phyloP scores from a whole-genome alignment of 495 filamentous ascomycete genomes.

The Neurospora sublineolata region DNA sequence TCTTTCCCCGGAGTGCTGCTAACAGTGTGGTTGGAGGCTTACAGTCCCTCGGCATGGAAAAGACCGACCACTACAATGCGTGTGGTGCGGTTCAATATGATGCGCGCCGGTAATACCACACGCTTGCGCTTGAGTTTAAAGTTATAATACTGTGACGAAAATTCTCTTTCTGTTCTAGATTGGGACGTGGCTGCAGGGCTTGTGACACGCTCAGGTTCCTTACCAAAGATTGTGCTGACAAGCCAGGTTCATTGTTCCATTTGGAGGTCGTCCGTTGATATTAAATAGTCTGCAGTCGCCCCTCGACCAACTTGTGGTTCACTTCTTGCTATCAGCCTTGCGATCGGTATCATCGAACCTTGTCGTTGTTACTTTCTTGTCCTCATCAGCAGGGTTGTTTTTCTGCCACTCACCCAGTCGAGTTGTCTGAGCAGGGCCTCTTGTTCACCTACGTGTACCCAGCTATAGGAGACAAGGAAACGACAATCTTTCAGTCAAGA shows the following conservation, averaged over 20 bases:
- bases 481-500: not conserved
- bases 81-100: constrained; percentile 3
- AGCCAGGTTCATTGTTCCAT: not conserved
- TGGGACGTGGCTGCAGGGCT: not conserved
- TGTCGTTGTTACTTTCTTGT: too few species aligned
- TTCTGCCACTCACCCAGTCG: not conserved
- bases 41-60: constrained; percentile 6
- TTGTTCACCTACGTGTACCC: not conserved
- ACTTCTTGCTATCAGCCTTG: not conserved
- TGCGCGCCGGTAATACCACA: constrained; percentile 3
- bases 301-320: not conserved
- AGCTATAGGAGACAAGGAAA: not conserved
- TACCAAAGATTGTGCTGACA: not conserved
- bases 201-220: not conserved
- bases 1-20: constrained; percentile 2
- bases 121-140: not conserved
- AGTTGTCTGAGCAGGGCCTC: not conserved
- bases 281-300: not conserved
- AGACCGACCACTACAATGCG: constrained; percentile 6
- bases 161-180: not conserved
- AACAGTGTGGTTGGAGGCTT: not conserved
- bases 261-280: not conserved
- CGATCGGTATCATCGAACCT: not conserved
- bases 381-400: not conserved
- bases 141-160: not conserved